Conservation (phyloP, 169 alveolate species). For the Sarcocystis neurona region DNA sequence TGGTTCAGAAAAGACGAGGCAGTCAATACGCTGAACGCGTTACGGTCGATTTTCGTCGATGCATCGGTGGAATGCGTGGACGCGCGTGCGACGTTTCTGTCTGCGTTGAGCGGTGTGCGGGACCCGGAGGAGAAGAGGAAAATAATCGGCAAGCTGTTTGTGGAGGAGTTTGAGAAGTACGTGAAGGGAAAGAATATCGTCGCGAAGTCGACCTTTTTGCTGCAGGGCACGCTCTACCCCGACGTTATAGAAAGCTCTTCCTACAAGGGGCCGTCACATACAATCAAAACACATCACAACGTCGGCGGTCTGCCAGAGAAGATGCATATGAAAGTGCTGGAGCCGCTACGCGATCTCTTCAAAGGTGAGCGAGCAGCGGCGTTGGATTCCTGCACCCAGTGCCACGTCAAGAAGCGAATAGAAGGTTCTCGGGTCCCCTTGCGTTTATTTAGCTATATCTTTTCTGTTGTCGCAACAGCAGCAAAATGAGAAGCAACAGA, state of each 20-base stretch:
- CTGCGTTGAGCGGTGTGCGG: slow-evolving; percentile 62
- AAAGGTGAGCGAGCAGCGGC: slow-evolving; percentile 36
- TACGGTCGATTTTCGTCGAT: slow-evolving; percentile 61
- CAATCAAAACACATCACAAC: slow-evolving; percentile 76
- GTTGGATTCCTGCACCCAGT: too few relatives aligned
- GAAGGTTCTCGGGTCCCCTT: too few relatives aligned
- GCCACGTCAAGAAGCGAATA: too few relatives aligned
- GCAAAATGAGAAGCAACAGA: too few relatives aligned
- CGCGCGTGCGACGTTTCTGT: slow-evolving; percentile 59
- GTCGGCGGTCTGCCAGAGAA: slow-evolving; percentile 70
- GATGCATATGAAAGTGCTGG: slow-evolving; percentile 61
- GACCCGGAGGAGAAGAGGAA: slow-evolving; percentile 76
- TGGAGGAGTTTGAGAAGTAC: slow-evolving; percentile 70
- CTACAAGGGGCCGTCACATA: slow-evolving; percentile 72
- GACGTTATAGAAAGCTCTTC: slow-evolving; percentile 71
- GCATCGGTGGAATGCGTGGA: slow-evolving; percentile 64
- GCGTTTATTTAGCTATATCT: too few relatives aligned
- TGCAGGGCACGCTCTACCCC: slow-evolving; percentile 75
- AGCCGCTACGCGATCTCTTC: slow-evolving; percentile 64
- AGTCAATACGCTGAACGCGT: neutral
- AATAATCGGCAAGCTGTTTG: slow-evolving; percentile 71
- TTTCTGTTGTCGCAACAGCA: too few relatives aligned
- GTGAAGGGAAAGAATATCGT: slow-evolving; percentile 63
- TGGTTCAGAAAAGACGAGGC: slow-evolving; percentile 53
- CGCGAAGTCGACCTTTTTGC: slow-evolving; percentile 47